Percentiles rank a stretch among this genome's conserved stretches.
Conservation (phyloP, 306 rosid genomes). For the Rosa lucieae region DNA sequence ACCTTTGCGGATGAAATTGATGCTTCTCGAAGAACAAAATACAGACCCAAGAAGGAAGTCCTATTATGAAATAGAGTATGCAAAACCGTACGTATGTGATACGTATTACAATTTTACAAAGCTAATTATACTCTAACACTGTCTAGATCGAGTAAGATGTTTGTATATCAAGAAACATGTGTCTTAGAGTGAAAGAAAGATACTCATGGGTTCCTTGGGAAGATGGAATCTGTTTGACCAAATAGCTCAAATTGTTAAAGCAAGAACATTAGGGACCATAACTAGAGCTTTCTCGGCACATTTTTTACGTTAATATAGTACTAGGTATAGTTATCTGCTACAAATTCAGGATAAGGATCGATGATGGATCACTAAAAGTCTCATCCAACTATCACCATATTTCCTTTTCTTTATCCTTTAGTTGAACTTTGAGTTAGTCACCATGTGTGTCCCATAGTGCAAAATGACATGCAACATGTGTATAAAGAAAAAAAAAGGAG, state of each 20-base stretch:
- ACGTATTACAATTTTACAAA: too few relatives aligned
- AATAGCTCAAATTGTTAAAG: conserved; percentile 11
- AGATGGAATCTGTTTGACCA: conserved; percentile 19
- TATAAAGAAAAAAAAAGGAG: neutral
- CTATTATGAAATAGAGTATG: neutral
- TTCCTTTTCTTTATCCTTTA: conserved; percentile 11
- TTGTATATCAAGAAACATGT: neutral
- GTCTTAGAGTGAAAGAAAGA: neutral
- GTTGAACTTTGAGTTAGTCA: conserved; percentile 22
- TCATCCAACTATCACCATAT: conserved; percentile 1
- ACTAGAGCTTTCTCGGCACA: conserved; percentile 15
- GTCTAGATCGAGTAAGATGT: neutral
- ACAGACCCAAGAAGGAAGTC: neutral
- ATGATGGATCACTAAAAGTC: conserved; percentile 23
- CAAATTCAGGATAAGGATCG: conserved; percentile 22
- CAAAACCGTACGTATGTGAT: neutral
- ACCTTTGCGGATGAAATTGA: neutral
- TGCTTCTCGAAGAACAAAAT: neutral
- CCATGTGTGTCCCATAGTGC: conserved; percentile 38
- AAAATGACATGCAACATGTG: conserved; percentile 40
- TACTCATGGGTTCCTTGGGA: neutral
- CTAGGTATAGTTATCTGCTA: neutral
- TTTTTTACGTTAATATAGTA: neutral
- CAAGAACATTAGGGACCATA: conserved; percentile 22
- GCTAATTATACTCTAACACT: neutral